phyloP scores from a whole-genome alignment of 495 filamentous ascomycete species.

The Gamarada debralockiae region DNA sequence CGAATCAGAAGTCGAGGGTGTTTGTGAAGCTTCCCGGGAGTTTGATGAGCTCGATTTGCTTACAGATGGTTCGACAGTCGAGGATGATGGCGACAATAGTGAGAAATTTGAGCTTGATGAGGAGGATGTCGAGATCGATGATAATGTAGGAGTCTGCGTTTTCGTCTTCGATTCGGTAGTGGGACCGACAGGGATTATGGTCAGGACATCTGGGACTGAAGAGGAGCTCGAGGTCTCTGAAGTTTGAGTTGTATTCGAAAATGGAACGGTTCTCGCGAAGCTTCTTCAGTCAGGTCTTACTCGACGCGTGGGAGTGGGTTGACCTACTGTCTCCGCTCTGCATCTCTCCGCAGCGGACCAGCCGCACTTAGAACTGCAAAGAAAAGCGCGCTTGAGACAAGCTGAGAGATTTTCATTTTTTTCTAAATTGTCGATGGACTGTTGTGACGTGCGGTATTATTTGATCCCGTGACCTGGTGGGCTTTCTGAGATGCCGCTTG shows the following conservation, averaged over 20 bases:
- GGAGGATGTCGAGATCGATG: neutral
- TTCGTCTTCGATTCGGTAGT: neutral
- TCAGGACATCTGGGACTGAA: neutral
- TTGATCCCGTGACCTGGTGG: no score
- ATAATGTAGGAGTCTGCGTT: neutral
- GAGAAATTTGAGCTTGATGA: neutral
- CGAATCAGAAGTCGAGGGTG: no score
- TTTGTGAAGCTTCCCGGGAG: no score
- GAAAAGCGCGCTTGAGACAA: slow-evolving; percentile 6
- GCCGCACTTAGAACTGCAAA: slow-evolving; percentile 17
- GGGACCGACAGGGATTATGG: slow-evolving; percentile 1
- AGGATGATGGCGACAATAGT: neutral
- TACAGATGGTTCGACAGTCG: neutral
- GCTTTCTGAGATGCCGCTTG: no score
- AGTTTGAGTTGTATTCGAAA: slow-evolving; percentile 10
- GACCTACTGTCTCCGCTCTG: slow-evolving; percentile 12
- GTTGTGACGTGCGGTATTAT: neutral
- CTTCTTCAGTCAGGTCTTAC: slow-evolving; percentile 4
- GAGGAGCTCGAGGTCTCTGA: neutral
- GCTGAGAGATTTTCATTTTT: slow-evolving; percentile 14
- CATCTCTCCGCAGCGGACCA: slow-evolving; percentile 18
- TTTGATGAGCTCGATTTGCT: neutral
- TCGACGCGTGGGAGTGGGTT: neutral
- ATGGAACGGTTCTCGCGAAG: slow-evolving; percentile 9
- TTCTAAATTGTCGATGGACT: neutral